Percentiles rank a stretch among this genome's conserved stretches.
These are phyloP conservation scores for Vanderwaltozyma yarrowii DNA, from an alignment of 805 yeast species.

Conservation along the genomic window DNA sequence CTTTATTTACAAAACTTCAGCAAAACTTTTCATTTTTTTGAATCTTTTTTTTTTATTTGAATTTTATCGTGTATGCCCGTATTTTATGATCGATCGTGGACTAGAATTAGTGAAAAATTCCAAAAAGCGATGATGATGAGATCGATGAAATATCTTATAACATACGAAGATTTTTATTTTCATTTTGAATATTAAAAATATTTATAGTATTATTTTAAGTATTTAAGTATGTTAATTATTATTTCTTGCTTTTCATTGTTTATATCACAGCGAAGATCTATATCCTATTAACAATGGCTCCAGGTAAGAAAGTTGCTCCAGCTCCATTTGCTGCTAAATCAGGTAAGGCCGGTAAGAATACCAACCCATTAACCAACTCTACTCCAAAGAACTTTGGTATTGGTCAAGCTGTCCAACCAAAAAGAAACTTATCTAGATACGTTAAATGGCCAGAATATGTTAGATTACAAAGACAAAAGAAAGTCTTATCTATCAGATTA, in stretches of 20 bases:
- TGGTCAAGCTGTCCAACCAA: constrained; percentile 93
- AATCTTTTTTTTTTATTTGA: too few relatives aligned
- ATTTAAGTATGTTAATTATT: neutral
- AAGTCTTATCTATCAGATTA: too few relatives aligned
- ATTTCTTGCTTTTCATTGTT: neutral
- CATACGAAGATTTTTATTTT: too few relatives aligned
- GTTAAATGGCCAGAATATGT: constrained; percentile 99
- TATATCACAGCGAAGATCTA: neutral
- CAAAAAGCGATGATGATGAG: too few relatives aligned
- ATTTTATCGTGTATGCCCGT: too few relatives aligned
- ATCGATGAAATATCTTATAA: too few relatives aligned
- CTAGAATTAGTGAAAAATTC: too few relatives aligned
- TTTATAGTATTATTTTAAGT: neutral
- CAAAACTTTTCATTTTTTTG: too few relatives aligned
- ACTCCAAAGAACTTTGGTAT: constrained; percentile 92
- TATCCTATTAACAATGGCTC: constrained; percentile 27
- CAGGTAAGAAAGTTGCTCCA: constrained; percentile 89
- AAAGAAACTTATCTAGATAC: constrained; percentile 91
- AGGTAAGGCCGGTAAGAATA: constrained; percentile 45
- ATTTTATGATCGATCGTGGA: too few relatives aligned
- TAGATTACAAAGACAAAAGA: too few relatives aligned
- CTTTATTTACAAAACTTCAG: too few relatives aligned
- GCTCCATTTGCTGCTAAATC: constrained; percentile 85
- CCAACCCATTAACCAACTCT: constrained; percentile 84
- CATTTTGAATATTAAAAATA: too few relatives aligned